phyloP scores from a whole-genome alignment of 2,329 filamentous ascomycete species.

The Paecilomyces dactylethromorphus region DNA sequence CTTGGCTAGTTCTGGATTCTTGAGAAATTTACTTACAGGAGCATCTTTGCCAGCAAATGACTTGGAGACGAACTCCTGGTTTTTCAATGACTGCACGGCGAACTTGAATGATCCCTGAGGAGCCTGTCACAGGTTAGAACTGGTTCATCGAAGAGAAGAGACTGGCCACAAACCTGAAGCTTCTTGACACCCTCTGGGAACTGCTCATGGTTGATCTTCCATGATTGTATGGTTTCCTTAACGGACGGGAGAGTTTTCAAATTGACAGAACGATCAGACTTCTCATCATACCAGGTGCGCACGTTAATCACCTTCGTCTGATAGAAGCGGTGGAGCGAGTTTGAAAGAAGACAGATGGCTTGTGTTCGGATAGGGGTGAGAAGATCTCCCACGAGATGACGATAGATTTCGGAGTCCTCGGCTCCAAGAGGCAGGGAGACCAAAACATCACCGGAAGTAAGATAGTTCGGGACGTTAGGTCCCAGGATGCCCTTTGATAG shows the following conservation, averaged over 20 bases:
- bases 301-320: slow-evolving; percentile 71
- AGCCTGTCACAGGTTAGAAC: slow-evolving; percentile 10
- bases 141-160: neutral
- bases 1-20: slow-evolving; percentile 5
- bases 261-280: slow-evolving; percentile 58
- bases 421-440: slow-evolving; percentile 82
- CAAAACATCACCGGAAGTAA: slow-evolving; percentile 71
- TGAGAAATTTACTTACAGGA: slow-evolving; percentile 20
- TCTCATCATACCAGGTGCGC: slow-evolving; percentile 77
- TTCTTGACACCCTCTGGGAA: slow-evolving; percentile 37
- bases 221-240: slow-evolving; percentile 52
- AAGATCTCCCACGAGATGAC: slow-evolving; percentile 66
- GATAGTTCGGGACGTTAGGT: slow-evolving; percentile 70
- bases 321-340: slow-evolving; percentile 75
- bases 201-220: slow-evolving; percentile 62
- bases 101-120: slow-evolving; percentile 28
- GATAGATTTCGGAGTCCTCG: slow-evolving; percentile 72
- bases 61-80: slow-evolving; percentile 61
- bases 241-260: slow-evolving; percentile 51
- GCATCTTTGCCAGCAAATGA: slow-evolving; percentile 56
- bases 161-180: slow-evolving; percentile 17
- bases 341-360: slow-evolving; percentile 69
- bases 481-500: slow-evolving; percentile 76
- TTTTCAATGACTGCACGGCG: slow-evolving; percentile 59
- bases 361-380: slow-evolving; percentile 70